Base-by-base conservation (phyloP, 2,329 filamentous ascomycete genomes). In the Fusarium lyarnte region DNA sequence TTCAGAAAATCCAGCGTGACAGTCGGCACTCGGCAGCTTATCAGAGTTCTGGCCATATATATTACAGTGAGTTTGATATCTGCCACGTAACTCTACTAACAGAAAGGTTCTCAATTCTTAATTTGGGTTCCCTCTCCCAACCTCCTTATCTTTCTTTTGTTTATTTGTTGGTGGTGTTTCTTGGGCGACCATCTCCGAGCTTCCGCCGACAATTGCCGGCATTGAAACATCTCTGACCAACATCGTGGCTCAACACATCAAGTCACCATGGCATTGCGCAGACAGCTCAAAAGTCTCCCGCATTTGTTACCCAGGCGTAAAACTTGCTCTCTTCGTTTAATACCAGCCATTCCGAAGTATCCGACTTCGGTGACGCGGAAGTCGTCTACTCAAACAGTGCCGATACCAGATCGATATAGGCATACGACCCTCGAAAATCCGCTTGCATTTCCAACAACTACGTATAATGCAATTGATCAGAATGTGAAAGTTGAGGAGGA, bases 401-500 rank as follows among this genome's bases (percentile, higher is more conserved):
- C 52, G 4, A 29, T 6, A 5, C 55, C 31, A 12, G 8, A 17
- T 3, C 19, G 19, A 12, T 19, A 58, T 29, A 10, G 36, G 8
- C 36, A 39, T 14, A 8, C 8, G 1, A 17, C 21, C 21, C 11
- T 49, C 3, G 69, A 72, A 10, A 10, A 58, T 16, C 58, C 66
- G 5, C 35, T 16, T 0, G 16, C 36, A 2, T 61, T 63, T 6
- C 63, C 25, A n/a, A 14, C 7, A 7, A 16, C 47, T 1, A 46
- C 58, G 0, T 68, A 61, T 8, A 14, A 21, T 14, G 3, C 36
- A 0, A 49, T 68, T 2, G 38, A 65, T 6, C 6, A 31, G 1
- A 11, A 38, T 1, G 8, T 47, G 1, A 52, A 21, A 2, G 12
- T 35, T 6, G 83, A 85, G 42, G 83, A 86, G 63, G 84, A 85